Percentiles rank a stretch among this genome's conserved stretches.
Conservation (phyloP, 768 basidiomycete species). For the Lactifluus rugatus region DNA sequence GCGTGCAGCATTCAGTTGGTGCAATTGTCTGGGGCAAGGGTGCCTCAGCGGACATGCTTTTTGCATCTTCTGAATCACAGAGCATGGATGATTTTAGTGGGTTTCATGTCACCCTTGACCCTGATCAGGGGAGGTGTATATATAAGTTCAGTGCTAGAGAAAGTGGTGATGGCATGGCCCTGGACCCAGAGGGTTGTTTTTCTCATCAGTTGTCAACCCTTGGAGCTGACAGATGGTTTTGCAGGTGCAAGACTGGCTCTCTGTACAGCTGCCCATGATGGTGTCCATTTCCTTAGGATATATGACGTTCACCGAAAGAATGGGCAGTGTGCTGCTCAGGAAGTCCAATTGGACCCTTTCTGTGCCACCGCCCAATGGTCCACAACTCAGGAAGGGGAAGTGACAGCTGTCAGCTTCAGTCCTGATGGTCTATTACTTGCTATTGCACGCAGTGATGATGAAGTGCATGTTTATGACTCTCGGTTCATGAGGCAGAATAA, state of each 20-base stretch:
- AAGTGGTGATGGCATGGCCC: conserved; percentile 18
- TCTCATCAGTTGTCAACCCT: not conserved
- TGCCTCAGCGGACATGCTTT: conserved; percentile 9
- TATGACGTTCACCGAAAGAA: conserved; percentile 15
- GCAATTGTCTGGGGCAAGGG: conserved; percentile 12
- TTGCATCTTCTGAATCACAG: conserved; percentile 19
- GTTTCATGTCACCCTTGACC: conserved; percentile 12
- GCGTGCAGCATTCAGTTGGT: conserved; percentile 14
- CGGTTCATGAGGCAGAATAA: conserved; percentile 12
- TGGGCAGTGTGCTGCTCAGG: not conserved
- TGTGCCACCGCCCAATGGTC: too few species aligned
- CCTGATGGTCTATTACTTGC: conserved; percentile 16
- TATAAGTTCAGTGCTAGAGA: conserved; percentile 7
- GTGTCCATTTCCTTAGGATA: conserved; percentile 1
- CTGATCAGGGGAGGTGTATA: not conserved
- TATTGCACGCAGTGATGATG: conserved; percentile 16
- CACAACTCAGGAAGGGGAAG: conserved; percentile 8
- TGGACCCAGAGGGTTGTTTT: conserved; percentile 11
- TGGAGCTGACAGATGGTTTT: not conserved
- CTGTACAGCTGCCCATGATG: not conserved
- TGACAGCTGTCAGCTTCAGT: conserved; percentile 15
- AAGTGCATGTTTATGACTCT: conserved; percentile 16
- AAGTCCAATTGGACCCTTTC: conserved; percentile 1
- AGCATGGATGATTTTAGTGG: conserved; percentile 3
- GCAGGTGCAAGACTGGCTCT: conserved; percentile 13